phyloP scores from a whole-genome alignment of 345 rosid species.

The Linum lewisii region DNA sequence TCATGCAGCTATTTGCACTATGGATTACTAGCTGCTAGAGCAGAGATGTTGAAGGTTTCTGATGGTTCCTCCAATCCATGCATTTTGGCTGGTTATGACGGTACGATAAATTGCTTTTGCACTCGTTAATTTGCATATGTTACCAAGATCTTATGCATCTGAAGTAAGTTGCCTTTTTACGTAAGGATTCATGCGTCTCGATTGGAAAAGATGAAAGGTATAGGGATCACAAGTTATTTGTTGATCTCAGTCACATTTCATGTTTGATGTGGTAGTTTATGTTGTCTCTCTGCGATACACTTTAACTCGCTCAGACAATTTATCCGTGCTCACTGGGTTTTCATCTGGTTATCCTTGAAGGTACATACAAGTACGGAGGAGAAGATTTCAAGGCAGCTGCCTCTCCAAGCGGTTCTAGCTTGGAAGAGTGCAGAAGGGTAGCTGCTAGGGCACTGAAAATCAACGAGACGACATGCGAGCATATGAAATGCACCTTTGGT shows the following conservation, averaged over 20 bases:
- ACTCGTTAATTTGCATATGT: not conserved
- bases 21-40: constrained; percentile 96
- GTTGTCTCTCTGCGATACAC: not conserved
- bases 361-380: constrained; percentile 75
- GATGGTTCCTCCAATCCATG: constrained; percentile 70
- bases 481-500: constrained; percentile 90
- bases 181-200: not conserved
- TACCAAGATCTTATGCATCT: not conserved
- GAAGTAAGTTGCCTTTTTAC: not conserved
- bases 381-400: constrained; percentile 40
- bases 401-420: constrained; percentile 53
- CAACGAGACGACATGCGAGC: constrained; percentile 67
- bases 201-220: not conserved
- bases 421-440: constrained; percentile 62
- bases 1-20: constrained; percentile 73
- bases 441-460: constrained; percentile 71
- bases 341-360: constrained; percentile 20
- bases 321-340: not conserved
- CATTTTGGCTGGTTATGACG: constrained; percentile 67
- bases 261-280: too few species aligned
- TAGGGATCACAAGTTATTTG: not conserved
- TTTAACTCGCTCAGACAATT: not conserved
- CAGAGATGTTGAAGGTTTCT: constrained; percentile 66
- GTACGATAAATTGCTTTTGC: constrained; percentile 26
- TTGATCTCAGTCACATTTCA: too few species aligned